phyloP scores from a whole-genome alignment of 148 eudicot genomes.

The Rhododendron henanense region DNA sequence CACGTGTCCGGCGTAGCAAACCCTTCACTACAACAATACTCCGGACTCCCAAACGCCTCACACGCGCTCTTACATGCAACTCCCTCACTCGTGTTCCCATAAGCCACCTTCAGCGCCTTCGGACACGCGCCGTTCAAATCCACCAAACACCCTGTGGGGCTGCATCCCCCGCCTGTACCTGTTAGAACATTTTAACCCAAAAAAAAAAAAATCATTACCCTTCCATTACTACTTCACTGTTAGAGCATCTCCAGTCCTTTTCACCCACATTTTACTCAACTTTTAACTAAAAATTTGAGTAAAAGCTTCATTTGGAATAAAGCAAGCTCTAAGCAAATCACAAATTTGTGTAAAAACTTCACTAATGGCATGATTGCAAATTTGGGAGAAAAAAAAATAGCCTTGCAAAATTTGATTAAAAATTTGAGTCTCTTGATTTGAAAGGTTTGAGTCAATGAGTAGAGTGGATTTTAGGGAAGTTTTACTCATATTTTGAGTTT shows the following conservation, averaged over 20 bases:
- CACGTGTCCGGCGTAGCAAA: slow-evolving; percentile 83
- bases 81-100: slow-evolving; percentile 39
- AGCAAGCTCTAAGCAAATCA: background rate
- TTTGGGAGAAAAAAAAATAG: too few species aligned
- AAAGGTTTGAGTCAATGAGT: background rate
- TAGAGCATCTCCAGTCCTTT: background rate
- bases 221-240: background rate
- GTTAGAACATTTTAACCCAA: background rate
- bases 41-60: slow-evolving; percentile 89
- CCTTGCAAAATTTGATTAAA: background rate
- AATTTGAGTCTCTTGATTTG: background rate
- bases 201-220: background rate
- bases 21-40: slow-evolving; percentile 77
- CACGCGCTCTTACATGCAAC: slow-evolving; percentile 98
- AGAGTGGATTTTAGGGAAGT: background rate
- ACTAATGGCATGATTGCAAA: background rate
- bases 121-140: slow-evolving; percentile 81
- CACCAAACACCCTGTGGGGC: slow-evolving; percentile 80
- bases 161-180: slow-evolving; percentile 54
- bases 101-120: slow-evolving; percentile 44
- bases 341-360: background rate
- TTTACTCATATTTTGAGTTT: too few species aligned
- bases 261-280: background rate
- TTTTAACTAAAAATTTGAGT: background rate
- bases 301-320: background rate